phyloP scores from a whole-genome alignment of 2,329 filamentous ascomycete genomes.

The Verticillium nubilum region DNA sequence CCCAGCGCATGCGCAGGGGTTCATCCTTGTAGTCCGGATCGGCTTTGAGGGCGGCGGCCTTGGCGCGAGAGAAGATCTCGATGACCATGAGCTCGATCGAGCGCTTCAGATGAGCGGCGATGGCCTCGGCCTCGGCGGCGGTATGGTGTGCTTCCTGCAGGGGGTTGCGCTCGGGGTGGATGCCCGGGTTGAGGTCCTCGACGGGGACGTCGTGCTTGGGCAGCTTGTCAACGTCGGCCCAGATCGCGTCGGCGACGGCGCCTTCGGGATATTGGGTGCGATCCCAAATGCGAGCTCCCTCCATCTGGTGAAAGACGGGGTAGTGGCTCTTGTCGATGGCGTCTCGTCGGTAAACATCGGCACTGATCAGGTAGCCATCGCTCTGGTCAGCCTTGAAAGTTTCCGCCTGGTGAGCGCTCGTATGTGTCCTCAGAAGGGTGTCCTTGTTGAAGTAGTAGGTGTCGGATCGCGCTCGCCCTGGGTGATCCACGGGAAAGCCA shows the following conservation, averaged over 20 bases:
- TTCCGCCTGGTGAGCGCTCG: constrained; percentile 86
- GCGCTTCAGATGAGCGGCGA: constrained; percentile 80
- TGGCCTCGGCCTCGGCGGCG: constrained; percentile 71
- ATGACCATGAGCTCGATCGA: constrained; percentile 87
- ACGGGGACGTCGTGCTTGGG: constrained; percentile 72
- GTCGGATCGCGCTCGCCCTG: constrained; percentile 80
- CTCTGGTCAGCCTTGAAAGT: constrained; percentile 67
- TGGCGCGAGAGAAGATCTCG: constrained; percentile 78
- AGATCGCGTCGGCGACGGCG: constrained; percentile 60
- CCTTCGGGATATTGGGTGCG: constrained; percentile 51
- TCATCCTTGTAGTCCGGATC: constrained; percentile 52
- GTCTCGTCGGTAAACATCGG: constrained; percentile 93
- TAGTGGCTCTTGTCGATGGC: constrained; percentile 94
- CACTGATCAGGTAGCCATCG: constrained; percentile 82
- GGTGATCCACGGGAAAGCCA: constrained; percentile 82
- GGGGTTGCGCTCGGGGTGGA: constrained; percentile 75
- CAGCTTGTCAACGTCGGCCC: constrained; percentile 63
- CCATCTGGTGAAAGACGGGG: constrained; percentile 98
- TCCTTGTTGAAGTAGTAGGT: constrained; percentile 90
- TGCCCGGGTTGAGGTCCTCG: constrained; percentile 76
- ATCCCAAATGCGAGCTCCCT: constrained; percentile 88
- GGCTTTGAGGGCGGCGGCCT: constrained; percentile 53
- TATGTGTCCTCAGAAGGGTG: constrained; percentile 87
- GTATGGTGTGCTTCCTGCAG: constrained; percentile 69
- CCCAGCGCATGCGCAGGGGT: constrained; percentile 83